phyloP scores from a whole-genome alignment of 2,329 filamentous ascomycete species.

The Myotisia sp. region DNA sequence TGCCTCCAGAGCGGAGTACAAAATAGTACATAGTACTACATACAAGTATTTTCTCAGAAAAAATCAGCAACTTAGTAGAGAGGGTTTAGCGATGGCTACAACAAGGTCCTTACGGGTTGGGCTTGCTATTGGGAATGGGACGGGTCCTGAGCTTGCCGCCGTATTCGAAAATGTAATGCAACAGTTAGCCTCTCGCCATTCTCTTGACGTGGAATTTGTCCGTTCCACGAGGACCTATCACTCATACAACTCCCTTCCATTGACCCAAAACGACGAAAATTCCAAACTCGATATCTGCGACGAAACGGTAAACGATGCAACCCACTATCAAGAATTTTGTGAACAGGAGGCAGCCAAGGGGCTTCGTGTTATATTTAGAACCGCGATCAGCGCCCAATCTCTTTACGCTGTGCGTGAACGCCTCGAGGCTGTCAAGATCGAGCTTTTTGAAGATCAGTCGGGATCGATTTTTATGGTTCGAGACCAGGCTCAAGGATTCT shows the following conservation, averaged over 20 bases:
- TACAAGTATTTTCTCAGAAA: too few relatives aligned
- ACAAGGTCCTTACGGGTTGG: slow-evolving; percentile 1
- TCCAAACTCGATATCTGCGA: slow-evolving; percentile 1
- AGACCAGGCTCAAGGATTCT: slow-evolving; percentile 4
- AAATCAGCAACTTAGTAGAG: too few relatives aligned
- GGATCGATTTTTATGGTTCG: slow-evolving; percentile 1
- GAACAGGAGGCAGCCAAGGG: background rate
- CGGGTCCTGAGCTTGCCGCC: slow-evolving; percentile 3
- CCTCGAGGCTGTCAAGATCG: slow-evolving; percentile 2
- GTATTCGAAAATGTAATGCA: slow-evolving; percentile 2
- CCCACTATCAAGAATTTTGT: slow-evolving; percentile 1
- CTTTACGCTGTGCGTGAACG: slow-evolving; percentile 2
- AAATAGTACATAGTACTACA: too few relatives aligned
- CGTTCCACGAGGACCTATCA: slow-evolving; percentile 3
- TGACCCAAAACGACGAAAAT: background rate
- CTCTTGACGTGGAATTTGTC: slow-evolving; percentile 1
- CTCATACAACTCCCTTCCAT: slow-evolving; percentile 2
- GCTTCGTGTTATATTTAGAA: slow-evolving; percentile 3
- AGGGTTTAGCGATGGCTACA: slow-evolving; percentile 2
- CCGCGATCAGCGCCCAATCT: slow-evolving; percentile 3
- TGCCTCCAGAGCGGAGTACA: too few relatives aligned
- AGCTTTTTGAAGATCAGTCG: background rate
- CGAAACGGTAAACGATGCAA: slow-evolving; percentile 3
- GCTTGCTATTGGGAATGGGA: slow-evolving; percentile 1
- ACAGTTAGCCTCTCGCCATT: slow-evolving; percentile 2